Evolutionary conservation across 805 yeast genomes (phyloP), one percentile per base, ranked within the genome.

Genomic region (Yueomyces sinensis): DNA sequence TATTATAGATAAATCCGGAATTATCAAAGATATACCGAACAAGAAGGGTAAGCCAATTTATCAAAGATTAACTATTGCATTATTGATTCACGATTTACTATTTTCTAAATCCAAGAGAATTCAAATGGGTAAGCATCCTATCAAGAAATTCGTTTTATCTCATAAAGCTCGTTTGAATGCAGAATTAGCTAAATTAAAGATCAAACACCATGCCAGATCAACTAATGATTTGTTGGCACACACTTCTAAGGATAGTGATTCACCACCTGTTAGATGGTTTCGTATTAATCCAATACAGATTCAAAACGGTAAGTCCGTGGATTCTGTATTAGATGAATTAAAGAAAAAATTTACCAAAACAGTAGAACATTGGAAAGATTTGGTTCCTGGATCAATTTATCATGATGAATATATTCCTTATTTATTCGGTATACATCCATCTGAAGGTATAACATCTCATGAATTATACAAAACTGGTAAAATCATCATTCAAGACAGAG

Each of bases 401-500:
- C 63, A 69, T 35, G 99, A 91, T 57, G 70, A 63, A 27, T 74
- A 64, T 50, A 74, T 91, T 19, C 82, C 87, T 2, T 64, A 80
- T 41, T 62, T 91, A 14, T 87, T 70, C 55, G 97, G 96, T 5
- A 66, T 89, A 4, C 79, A 79, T 43, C 93, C 95, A 9, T 62
- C 67, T 28, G 89, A 79, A 36, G 71, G 72, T 39, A 57, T 91
- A 15, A 76, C 86, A 17, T 56, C 71, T 2, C 68, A 79, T n/a
- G 70, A 70, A 19, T 70, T 80, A 1, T 91, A 91, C 54, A 62
- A 70, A 35, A 60, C 63, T 11, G 98, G 98, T 0, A 67, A 76
- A 35, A 62, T 89, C 13, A 87, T 91, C 36, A 82, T 91, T 40
- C 99, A 91, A 58, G 98, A 91, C 52, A 65, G 98, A 34, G 95